Percentiles rank a stretch among this genome's conserved stretches.
Evolutionary conservation across 2,329 filamentous ascomycete species (phyloP).

Genomic region (Fusarium fracticaudum): DNA sequence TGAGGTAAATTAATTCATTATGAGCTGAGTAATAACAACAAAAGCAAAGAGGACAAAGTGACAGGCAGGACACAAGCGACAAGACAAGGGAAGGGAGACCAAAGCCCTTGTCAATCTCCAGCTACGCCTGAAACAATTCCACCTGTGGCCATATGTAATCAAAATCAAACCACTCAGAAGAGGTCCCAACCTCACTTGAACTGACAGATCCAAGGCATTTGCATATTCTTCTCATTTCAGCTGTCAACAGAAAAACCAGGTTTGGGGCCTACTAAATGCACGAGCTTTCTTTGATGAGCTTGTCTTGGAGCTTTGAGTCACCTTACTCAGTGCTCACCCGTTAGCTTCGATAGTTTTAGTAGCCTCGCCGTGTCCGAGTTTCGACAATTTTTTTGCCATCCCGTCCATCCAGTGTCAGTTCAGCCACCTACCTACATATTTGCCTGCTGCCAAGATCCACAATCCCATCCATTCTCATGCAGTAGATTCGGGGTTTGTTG

Average conservation of each 20-base stretch:
- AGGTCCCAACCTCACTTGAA: conserved; percentile 19
- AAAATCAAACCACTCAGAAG: conserved; percentile 35
- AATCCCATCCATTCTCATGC: conserved; percentile 25
- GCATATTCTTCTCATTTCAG: conserved; percentile 27
- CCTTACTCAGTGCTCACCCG: conserved; percentile 12
- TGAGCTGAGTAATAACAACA: conserved; percentile 14
- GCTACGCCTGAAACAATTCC: conserved; percentile 37
- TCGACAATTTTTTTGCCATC: conserved; percentile 21
- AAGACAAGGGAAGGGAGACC: conserved; percentile 31
- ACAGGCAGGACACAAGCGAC: neutral
- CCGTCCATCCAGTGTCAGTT: neutral
- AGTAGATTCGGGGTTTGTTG: conserved; percentile 6
- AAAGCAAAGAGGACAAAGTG: conserved; percentile 10
- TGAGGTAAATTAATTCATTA: neutral
- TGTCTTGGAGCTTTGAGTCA: conserved; percentile 21
- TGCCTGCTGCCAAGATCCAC: neutral
- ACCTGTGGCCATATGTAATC: conserved; percentile 26
- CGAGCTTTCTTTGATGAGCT: conserved; percentile 20
- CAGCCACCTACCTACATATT: conserved; percentile 7
- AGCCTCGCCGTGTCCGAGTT: conserved; percentile 20
- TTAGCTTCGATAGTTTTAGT: conserved; percentile 3
- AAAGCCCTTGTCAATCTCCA: conserved; percentile 32
- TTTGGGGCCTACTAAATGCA: conserved; percentile 3
- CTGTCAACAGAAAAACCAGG: neutral
- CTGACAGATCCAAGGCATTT: conserved; percentile 12